These are phyloP conservation scores for Leishmania martiniquensis DNA, from an alignment of 208 protist species.

Conservation along the genomic window DNA sequence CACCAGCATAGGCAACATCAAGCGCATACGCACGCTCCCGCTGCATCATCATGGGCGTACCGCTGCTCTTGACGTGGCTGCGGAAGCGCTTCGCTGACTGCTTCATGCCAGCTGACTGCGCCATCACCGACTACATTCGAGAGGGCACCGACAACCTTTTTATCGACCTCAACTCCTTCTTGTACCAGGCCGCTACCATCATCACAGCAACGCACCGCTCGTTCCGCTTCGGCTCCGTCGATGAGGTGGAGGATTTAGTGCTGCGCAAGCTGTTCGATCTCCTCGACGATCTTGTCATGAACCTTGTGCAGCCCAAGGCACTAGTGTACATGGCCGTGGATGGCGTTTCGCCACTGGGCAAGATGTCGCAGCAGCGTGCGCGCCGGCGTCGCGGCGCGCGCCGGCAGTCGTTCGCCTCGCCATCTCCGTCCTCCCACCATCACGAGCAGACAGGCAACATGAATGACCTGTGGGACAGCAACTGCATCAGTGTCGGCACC, in stretches of 20 bases:
- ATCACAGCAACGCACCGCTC: slow-evolving; percentile 43
- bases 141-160: slow-evolving; percentile 69
- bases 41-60: slow-evolving; percentile 71
- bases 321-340: slow-evolving; percentile 97
- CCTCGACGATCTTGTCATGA: slow-evolving; percentile 80
- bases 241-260: slow-evolving; percentile 73
- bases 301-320: slow-evolving; percentile 93
- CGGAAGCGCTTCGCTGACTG: slow-evolving; percentile 72
- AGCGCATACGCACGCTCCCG: neutral
- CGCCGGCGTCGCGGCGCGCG: slow-evolving; percentile 83
- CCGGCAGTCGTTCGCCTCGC: slow-evolving; percentile 11
- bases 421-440: neutral
- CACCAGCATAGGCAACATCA: neutral
- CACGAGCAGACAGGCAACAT: slow-evolving; percentile 29
- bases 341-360: slow-evolving; percentile 98
- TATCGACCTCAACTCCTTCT: slow-evolving; percentile 85
- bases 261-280: slow-evolving; percentile 74
- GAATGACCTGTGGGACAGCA: slow-evolving; percentile 75
- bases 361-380: slow-evolving; percentile 99
- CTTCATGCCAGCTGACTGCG: slow-evolving; percentile 71
- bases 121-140: slow-evolving; percentile 18
- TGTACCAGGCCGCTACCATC: slow-evolving; percentile 82
- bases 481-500: slow-evolving; percentile 86
- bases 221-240: slow-evolving; percentile 36
- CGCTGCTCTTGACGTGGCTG: slow-evolving; percentile 86